Evolutionary conservation across 495 filamentous ascomycete genomes (phyloP).

Genomic region (Hyaloscypha bicolor): DNA sequence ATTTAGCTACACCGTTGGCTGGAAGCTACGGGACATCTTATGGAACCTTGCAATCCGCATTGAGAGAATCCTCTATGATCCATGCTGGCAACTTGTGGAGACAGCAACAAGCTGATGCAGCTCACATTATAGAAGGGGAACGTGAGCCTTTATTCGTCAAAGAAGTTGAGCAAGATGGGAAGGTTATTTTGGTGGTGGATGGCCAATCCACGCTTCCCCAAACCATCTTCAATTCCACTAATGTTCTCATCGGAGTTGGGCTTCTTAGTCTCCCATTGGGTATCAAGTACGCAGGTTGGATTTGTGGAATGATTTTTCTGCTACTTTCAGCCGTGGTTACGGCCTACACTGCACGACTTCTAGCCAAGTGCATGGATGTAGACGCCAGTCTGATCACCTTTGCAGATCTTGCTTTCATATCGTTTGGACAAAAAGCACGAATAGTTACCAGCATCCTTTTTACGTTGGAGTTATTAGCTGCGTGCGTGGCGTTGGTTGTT

Average conservation of each 20-base stretch:
- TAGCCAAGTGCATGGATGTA: constrained; percentile 88
- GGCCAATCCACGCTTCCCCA: constrained; percentile 94
- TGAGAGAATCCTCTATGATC: constrained; percentile 68
- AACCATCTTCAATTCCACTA: constrained; percentile 95
- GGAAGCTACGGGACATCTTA: constrained; percentile 77
- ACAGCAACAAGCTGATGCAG: constrained; percentile 63
- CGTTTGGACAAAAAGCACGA: constrained; percentile 83
- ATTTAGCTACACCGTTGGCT: constrained; percentile 64
- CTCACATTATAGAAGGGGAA: constrained; percentile 58
- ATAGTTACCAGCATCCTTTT: constrained; percentile 83
- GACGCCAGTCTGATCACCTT: constrained; percentile 78
- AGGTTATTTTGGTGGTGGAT: constrained; percentile 76
- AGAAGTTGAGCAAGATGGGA: constrained; percentile 87
- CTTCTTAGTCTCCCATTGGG: constrained; percentile 87
- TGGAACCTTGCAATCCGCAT: constrained; percentile 70
- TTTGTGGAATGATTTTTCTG: constrained; percentile 79
- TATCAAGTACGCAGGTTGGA: constrained; percentile 88
- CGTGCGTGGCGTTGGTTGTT: constrained; percentile 88
- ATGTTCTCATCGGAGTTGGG: constrained; percentile 91
- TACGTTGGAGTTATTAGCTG: constrained; percentile 82
- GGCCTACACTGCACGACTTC: constrained; percentile 81
- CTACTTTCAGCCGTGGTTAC: constrained; percentile 72
- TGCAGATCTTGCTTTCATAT: constrained; percentile 90
- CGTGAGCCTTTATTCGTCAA: constrained; percentile 81
- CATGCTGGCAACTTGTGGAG: constrained; percentile 72